Conservation (phyloP, 164 flowering plant genomes). For the Tetrastigma voinierianum region DNA sequence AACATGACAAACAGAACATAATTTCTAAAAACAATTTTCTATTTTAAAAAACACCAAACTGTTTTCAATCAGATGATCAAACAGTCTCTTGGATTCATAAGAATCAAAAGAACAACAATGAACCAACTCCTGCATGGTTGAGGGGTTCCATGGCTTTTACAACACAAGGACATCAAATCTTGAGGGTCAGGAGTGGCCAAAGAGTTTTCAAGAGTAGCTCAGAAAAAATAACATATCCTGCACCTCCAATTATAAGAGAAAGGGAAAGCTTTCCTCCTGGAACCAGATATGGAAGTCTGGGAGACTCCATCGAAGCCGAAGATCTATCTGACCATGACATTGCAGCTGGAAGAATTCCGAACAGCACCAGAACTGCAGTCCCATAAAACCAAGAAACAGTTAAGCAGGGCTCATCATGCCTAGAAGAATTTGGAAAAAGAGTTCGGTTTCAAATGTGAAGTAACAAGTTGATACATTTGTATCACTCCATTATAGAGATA, state of each 20-base stretch:
- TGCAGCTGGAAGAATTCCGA: conserved; percentile 93
- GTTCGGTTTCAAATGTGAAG: too few relatives aligned
- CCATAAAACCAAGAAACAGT: conserved; percentile 8
- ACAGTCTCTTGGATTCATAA: too few relatives aligned
- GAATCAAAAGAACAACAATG: too few relatives aligned
- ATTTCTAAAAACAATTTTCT: too few relatives aligned
- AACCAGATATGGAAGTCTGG: conserved; percentile 48
- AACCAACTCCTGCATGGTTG: background rate
- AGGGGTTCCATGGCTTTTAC: background rate
- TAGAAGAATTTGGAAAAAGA: background rate
- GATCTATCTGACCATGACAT: conserved; percentile 96
- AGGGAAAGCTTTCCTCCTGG: conserved; percentile 83
- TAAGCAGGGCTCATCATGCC: background rate
- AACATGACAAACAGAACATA: too few relatives aligned
- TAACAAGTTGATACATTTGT: background rate
- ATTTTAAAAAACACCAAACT: too few relatives aligned
- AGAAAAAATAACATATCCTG: conserved; percentile 60
- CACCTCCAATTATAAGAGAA: conserved; percentile 63
- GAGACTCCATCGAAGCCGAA: conserved; percentile 34
- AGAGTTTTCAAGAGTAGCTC: conserved; percentile 57
- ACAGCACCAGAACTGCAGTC: conserved; percentile 67
- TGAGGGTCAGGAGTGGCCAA: conserved; percentile 19
- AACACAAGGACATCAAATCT: background rate
- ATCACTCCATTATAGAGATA: background rate
- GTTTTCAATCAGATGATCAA: too few relatives aligned